These are phyloP conservation scores for Trichophyton benhamiae DNA, from an alignment of 2,329 filamentous ascomycete genomes.

Conservation along the genomic window DNA sequence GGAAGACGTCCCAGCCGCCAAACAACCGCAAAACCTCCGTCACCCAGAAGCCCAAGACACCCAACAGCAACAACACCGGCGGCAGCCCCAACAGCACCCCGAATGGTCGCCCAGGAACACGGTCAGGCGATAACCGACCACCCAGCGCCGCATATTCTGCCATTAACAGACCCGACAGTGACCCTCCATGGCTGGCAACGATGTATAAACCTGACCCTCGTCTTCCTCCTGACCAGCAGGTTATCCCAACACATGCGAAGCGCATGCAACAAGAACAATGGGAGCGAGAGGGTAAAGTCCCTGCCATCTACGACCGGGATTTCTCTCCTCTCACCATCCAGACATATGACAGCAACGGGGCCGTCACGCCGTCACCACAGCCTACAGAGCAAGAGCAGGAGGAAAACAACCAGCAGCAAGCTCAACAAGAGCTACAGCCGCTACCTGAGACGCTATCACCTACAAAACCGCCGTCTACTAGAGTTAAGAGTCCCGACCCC, in stretches of 20 bases:
- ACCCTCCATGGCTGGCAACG: conserved; percentile 87
- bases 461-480: conserved; percentile 24
- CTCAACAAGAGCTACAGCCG: too few relatives aligned
- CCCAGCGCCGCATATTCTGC: conserved; percentile 36
- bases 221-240: conserved; percentile 85
- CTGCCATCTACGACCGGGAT: conserved; percentile 73
- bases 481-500: conserved; percentile 25
- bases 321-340: conserved; percentile 61
- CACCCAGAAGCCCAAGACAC: conserved; percentile 24
- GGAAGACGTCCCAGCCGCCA: conserved; percentile 30
- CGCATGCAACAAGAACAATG: conserved; percentile 87
- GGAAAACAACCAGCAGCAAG: background rate
- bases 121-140: conserved; percentile 44
- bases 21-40: conserved; percentile 30
- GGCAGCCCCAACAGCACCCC: conserved; percentile 25
- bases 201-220: conserved; percentile 94
- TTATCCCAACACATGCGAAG: conserved; percentile 85
- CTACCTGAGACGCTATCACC: conserved; percentile 17
- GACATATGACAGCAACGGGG: conserved; percentile 21
- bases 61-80: conserved; percentile 19
- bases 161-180: conserved; percentile 69
- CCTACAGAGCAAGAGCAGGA: conserved; percentile 9
- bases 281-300: conserved; percentile 82
- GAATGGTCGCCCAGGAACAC: conserved; percentile 48
- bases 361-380: conserved; percentile 10